Base-by-base conservation (phyloP, 805 yeast genomes). In the Metschnikowia corniflorae region DNA sequence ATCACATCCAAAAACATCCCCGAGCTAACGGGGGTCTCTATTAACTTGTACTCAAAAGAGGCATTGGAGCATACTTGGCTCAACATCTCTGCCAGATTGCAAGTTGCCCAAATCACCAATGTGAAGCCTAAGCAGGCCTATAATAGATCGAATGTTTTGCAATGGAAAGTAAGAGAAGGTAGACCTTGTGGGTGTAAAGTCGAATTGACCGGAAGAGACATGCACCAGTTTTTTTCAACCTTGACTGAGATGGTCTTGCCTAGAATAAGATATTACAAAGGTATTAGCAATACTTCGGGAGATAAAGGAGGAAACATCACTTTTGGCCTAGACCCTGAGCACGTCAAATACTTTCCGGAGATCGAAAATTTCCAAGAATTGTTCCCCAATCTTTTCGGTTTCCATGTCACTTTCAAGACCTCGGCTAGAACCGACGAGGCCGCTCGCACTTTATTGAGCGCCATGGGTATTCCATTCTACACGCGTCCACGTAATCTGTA, bases 51-150 rank as follows among this genome's bases (percentile, higher is more conserved):
- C 54, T 91, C 78, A 31, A 78, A 76, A 49, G 79, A 77, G 28
- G 86, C 93, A 6, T 77, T 76, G 48, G 80, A 75, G 39, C 78
- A 82, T 51, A 73, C 79, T 29, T 80, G 87, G 64, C 69, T 79
- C 43, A 86, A 87, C 20, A 75, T 88, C 38, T 74, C 88, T 22
- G 86, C 95, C 8, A 70, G 78, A 34, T 71, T 86, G 42, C 91
- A 85, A 63, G 57, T 93, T 40, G 94, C 93, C 52, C 97, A 91
- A 60, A 84, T 93, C 53, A 91, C 98, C n/a, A 95, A 95, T 43
- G 78, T 73, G 43, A 86, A 87, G 59, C 88, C 97, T 25, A 66
- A 70, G 43, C 74, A 82, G 16, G 67, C 87, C 13, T 84, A 69
- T 55, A 82, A 94, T 27, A 83, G 77, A 54, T 73, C 86, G 7